phyloP scores from a whole-genome alignment of 371 early-diverging fungal genomes.

The Zopfochytrium polystomum region DNA sequence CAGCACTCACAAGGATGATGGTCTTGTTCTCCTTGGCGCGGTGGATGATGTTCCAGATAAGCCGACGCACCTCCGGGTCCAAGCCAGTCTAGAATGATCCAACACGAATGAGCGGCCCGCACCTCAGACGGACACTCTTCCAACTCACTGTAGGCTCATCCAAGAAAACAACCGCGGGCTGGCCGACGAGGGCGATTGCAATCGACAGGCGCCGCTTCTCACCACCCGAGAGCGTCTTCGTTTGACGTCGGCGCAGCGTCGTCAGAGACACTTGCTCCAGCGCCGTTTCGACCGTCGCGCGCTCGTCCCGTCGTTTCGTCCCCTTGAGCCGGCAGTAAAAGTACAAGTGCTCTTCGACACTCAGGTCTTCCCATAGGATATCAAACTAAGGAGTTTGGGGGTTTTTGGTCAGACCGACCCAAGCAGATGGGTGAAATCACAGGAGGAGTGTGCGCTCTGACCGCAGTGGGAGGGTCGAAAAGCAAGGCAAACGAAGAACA shows the following conservation, averaged over 20 bases:
- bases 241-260: slow-evolving; percentile 14
- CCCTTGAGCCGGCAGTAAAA: slow-evolving; percentile 72
- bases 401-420: too few relatives aligned
- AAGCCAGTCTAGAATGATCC: too few relatives aligned
- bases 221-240: slow-evolving; percentile 56
- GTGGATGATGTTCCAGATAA: too few relatives aligned
- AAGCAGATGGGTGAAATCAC: too few relatives aligned
- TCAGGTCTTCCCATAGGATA: slow-evolving; percentile 70
- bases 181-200: slow-evolving; percentile 62
- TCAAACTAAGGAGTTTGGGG: slow-evolving; percentile 61
- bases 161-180: slow-evolving; percentile 57
- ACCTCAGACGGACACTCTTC: too few relatives aligned
- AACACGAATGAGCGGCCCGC: too few relatives aligned
- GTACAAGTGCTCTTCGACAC: slow-evolving; percentile 62
- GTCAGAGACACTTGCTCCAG: slow-evolving; percentile 27
- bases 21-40: slow-evolving; percentile 59
- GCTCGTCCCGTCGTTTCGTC: slow-evolving; percentile 46
- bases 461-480: too few relatives aligned
- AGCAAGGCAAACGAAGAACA: too few relatives aligned
- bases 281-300: slow-evolving; percentile 42
- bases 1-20: slow-evolving; percentile 44
- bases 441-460: too few relatives aligned
- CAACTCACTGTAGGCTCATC: slow-evolving; percentile 60
- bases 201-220: slow-evolving; percentile 65
- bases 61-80: slow-evolving; percentile 67